Conservation (phyloP, 2,329 filamentous ascomycete species). For the Neoarthrinium moseri region DNA sequence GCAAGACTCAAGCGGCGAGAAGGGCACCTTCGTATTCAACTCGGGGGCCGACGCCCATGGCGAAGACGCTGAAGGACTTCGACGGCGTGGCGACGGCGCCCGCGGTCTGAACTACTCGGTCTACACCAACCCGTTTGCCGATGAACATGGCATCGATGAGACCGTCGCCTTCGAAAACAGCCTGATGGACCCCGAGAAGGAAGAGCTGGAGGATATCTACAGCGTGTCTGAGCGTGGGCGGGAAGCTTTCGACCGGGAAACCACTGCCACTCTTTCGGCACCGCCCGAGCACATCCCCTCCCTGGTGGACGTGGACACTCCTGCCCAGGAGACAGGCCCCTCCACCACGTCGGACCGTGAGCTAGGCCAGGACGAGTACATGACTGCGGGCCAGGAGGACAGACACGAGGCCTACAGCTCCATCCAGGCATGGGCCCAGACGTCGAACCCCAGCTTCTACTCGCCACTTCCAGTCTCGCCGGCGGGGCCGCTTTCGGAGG, state of each 20-base stretch:
- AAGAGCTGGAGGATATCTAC: constrained; percentile 55
- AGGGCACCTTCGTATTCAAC: constrained; percentile 58
- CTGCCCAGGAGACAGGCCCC: constrained; percentile 12
- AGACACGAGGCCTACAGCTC: constrained; percentile 49
- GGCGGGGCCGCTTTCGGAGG: constrained; percentile 48
- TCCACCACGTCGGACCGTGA: constrained; percentile 35
- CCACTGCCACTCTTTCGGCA: constrained; percentile 16
- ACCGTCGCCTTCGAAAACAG: constrained; percentile 37
- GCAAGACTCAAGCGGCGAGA: constrained; percentile 49
- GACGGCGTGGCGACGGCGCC: constrained; percentile 47
- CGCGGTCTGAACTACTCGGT: constrained; percentile 44
- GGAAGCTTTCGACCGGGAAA: constrained; percentile 12
- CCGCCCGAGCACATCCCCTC: constrained; percentile 24
- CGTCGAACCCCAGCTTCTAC: constrained; percentile 55
- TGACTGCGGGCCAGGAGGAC: constrained; percentile 50
- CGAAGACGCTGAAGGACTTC: constrained; percentile 39
- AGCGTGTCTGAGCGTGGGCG: constrained; percentile 48
- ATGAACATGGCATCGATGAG: constrained; percentile 56
- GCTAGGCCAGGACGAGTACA: constrained; percentile 45
- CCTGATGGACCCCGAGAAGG: constrained; percentile 41
- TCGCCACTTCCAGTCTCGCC: constrained; percentile 57
- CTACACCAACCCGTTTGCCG: constrained; percentile 60
- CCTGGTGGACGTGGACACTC: constrained; percentile 31
- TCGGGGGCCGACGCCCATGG: constrained; percentile 46
- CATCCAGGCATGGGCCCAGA: constrained; percentile 64